Evolutionary conservation across 345 rosid genomes (phyloP).

Genomic region (Lumnitzera littorea): DNA sequence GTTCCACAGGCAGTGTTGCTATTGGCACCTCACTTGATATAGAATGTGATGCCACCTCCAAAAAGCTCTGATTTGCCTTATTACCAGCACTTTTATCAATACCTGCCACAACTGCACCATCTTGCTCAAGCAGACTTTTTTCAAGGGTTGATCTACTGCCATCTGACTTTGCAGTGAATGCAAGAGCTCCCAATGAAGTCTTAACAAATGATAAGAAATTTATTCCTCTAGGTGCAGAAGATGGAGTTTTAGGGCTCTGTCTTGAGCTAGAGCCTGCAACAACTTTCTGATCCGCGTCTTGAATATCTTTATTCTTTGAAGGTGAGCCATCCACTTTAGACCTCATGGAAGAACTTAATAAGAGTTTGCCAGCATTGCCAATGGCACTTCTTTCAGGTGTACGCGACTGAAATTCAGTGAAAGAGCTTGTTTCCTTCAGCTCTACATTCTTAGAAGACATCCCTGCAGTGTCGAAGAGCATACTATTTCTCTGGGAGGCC

Average conservation of each 20-base stretch:
- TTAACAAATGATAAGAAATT: constrained; percentile 30
- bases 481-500: too few relatives aligned
- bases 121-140: too few relatives aligned
- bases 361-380: constrained; percentile 9
- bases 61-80: background rate
- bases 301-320: background rate
- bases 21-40: constrained; percentile 9
- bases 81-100: too few relatives aligned
- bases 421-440: background rate
- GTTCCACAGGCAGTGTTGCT: constrained; percentile 12
- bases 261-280: background rate
- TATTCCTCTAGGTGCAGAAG: constrained; percentile 40
- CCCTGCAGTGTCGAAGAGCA: too few relatives aligned
- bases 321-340: background rate
- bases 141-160: too few relatives aligned
- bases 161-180: too few relatives aligned
- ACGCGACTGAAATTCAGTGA: too few relatives aligned
- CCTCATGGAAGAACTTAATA: constrained; percentile 6
- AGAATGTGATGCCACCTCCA: constrained; percentile 14
- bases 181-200: constrained; percentile 6
- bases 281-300: background rate
- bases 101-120: too few relatives aligned
- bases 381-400: constrained; percentile 8
- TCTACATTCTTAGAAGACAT: constrained; percentile 9
- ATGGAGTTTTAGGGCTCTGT: background rate